Conservation (phyloP, 2,329 filamentous ascomycete species). For the Cladosporium sphaerospermum region DNA sequence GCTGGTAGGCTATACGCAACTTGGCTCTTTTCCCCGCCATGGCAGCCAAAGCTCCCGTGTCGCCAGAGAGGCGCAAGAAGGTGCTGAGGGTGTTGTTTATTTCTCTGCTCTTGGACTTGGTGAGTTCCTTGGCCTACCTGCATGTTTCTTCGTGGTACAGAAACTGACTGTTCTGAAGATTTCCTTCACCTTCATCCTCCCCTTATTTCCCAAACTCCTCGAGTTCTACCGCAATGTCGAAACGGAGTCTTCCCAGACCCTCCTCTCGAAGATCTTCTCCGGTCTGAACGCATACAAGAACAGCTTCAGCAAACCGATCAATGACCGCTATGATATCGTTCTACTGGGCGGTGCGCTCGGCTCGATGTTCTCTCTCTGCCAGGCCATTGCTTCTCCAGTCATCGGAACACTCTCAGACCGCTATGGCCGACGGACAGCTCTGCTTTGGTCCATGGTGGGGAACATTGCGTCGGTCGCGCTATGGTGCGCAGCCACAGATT, state of each 20-base stretch:
- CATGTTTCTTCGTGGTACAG: neutral
- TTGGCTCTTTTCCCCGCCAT: neutral
- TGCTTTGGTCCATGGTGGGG: constrained; percentile 85
- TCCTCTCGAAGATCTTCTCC: constrained; percentile 71
- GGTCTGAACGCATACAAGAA: constrained; percentile 94
- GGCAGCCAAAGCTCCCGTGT: constrained; percentile 13
- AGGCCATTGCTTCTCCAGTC: constrained; percentile 84
- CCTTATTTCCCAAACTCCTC: constrained; percentile 88
- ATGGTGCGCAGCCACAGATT: constrained; percentile 90
- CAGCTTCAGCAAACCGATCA: constrained; percentile 84
- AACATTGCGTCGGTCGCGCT: constrained; percentile 90
- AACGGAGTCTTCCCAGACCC: constrained; percentile 50
- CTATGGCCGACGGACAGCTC: constrained; percentile 77
- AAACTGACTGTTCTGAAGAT: constrained; percentile 52
- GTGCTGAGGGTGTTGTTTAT: constrained; percentile 84
- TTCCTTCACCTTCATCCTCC: constrained; percentile 97
- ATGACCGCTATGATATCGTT: constrained; percentile 94
- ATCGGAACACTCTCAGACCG: constrained; percentile 85
- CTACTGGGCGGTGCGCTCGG: constrained; percentile 88
- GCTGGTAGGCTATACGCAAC: neutral
- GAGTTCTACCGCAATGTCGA: constrained; percentile 92
- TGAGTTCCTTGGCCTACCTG: constrained; percentile 40
- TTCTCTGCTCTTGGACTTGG: constrained; percentile 82
- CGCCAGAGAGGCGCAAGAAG: constrained; percentile 55
- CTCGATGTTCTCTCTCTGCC: constrained; percentile 86